Conservation (phyloP, 495 filamentous ascomycete species). For the Mycothermus thermophilus region DNA sequence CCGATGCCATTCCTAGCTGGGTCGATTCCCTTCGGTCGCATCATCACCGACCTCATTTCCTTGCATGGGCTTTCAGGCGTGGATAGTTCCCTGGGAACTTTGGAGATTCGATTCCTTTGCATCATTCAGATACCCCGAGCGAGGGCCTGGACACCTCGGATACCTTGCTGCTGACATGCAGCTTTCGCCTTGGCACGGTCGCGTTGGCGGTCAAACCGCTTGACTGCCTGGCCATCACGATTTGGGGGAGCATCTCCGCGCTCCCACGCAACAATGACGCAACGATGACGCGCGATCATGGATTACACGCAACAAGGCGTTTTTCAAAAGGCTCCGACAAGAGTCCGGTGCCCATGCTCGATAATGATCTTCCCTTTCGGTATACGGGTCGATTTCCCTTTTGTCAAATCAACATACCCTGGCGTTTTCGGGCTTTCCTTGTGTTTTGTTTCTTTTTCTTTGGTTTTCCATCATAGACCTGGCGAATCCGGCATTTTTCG, state of each 20-base stretch:
- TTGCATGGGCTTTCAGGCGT: conserved; percentile 11
- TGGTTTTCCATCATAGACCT: conserved; percentile 20
- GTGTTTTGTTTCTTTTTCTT: conserved; percentile 8
- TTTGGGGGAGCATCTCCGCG: too few relatives aligned
- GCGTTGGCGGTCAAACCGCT: too few relatives aligned
- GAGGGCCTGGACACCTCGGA: conserved; percentile 1
- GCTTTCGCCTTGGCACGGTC: not conserved
- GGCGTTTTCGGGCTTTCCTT: conserved; percentile 22
- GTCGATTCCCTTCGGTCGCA: too few relatives aligned
- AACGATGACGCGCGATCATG: too few relatives aligned
- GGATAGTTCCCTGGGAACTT: conserved; percentile 14
- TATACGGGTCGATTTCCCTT: conserved; percentile 22
- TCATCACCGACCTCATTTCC: too few relatives aligned
- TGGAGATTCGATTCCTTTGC: conserved; percentile 23
- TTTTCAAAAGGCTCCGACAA: too few relatives aligned
- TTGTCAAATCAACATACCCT: too few relatives aligned
- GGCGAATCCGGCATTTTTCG: conserved; percentile 9
- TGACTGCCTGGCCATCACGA: too few relatives aligned
- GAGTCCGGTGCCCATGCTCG: conserved; percentile 7
- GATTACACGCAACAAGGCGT: not conserved
- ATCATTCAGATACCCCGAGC: conserved; percentile 30
- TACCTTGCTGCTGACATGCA: not conserved
- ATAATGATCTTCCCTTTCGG: conserved; percentile 19
- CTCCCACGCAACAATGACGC: too few relatives aligned
- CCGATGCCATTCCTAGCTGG: too few relatives aligned